Base-by-base conservation (phyloP, 495 filamentous ascomycete genomes). In the Hypoxylon cercidicola region DNA sequence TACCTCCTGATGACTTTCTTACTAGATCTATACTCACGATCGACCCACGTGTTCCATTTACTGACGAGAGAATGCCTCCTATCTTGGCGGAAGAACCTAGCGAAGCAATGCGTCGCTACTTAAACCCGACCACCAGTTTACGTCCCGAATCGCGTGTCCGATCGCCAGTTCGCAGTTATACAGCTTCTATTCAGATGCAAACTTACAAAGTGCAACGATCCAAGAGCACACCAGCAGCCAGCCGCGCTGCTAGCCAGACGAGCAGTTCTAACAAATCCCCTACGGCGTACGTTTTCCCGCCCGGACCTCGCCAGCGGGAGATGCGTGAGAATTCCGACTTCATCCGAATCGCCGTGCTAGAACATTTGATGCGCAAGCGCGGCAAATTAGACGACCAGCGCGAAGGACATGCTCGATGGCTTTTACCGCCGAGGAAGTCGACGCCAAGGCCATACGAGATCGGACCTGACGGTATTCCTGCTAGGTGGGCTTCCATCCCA, bases 281-380 rank as follows among this genome's bases (percentile, higher is more conserved):
- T 47, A 72, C n/a, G 70, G 68, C 65, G 13, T 51, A 30, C 10
- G 48, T 72, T 18, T 62, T 69, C 41, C 70, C 81, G 37, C 78
- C 77, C 4, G 79, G 79, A 0, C 77, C 89, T 10, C 88, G 92
- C 12, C 93, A 93, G 72, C 87, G 95, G 12, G 95, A 97, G 73
- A 87, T 92, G 64, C 86, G 95, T 35, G 95, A 99, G 74, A 99
- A 99, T 72, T 86, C 89, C 20, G 90, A 97, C 66, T 99, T 98
- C 77, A 87, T 99, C 49, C 87, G 95, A 25, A 89, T 98, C 69
- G 91, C 96, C 23, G 94, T 97, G 53, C 83, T 97, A 70, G 95
- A 99, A 77, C 97, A 97, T 90, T 91, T 94, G 59, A 99, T 99
- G 95, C 89, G 93, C 28, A 88, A 92, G 68, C 84, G 82, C 43